Base-by-base conservation (phyloP, 495 filamentous ascomycete genomes). In the Hypoxylon intermedium region DNA sequence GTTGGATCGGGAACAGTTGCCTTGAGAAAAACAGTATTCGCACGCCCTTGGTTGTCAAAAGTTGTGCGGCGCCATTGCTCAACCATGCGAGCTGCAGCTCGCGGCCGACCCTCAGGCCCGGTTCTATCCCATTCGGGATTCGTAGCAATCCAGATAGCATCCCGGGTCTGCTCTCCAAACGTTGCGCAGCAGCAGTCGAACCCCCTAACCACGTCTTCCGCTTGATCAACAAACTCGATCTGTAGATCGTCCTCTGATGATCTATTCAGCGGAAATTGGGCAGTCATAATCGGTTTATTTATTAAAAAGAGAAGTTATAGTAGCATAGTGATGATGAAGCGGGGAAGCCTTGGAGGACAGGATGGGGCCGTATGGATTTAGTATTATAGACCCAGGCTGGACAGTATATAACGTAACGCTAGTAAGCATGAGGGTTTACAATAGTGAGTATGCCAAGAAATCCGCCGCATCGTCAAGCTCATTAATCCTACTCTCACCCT, bases 21-120 rank as follows among this genome's bases (percentile, higher is more conserved):
- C 18, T 78, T 79, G 49, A 82, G 73, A 33, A 75, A 80, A 1
- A 79, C 40, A 0, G 70, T 72, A 41, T 77, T 78, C 0, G 76
- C 67, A 20, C 73, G 58, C 6, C 78, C 75, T n/a, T 64, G 51
- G 24, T 72, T 67, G 26, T 70, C 71, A 5, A 58, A 69, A 0
- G 53, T 72, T 13, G 48, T 59, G 9, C 26, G 21, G 5, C 54
- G 47, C 73, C 71, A 79, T 13, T 76, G 65, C 7, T 61, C 47
- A 11, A 68, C 53, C 43, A 78, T 45, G 0, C 71, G 67, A 6
- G 51, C 46, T 11, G 67, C 71, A 3, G 63, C 75, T 7, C 41
- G 50, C 0, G 47, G 30, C 50, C 60, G 51, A 4, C 78, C 78
- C 9, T 60, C 47, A 9, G 73, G 63, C 0, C 38, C 47, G 21